phyloP scores from a whole-genome alignment of 2,329 filamentous ascomycete species.

The Aspergillus clavatus region DNA sequence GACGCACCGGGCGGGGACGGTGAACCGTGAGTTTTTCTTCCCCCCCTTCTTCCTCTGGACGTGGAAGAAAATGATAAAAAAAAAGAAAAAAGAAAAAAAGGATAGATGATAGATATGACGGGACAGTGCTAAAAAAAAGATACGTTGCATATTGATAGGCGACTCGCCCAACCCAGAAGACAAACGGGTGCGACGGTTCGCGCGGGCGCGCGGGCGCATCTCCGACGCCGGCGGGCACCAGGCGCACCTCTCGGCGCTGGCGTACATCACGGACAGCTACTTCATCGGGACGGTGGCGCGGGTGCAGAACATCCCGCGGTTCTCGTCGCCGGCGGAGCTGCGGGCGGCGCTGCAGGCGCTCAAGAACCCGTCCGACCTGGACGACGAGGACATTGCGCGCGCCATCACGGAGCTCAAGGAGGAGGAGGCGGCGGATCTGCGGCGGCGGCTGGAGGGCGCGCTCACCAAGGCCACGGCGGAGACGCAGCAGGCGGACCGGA shows the following conservation, averaged over 20 bases:
- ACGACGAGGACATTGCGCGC: constrained; percentile 36
- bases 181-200: constrained; percentile 59
- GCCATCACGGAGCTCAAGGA: constrained; percentile 41
- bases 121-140: not conserved
- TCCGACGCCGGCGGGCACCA: constrained; percentile 67
- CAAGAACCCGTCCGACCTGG: constrained; percentile 42
- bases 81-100: no score
- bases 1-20: constrained; percentile 52
- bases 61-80: no score
- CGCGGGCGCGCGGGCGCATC: constrained; percentile 58
- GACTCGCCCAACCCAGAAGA: constrained; percentile 52
- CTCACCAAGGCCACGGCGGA: constrained; percentile 24
- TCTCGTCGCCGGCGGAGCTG: constrained; percentile 50
- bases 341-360: constrained; percentile 36
- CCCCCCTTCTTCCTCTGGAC: no score
- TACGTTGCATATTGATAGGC: no score
- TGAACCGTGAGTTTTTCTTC: constrained; percentile 44
- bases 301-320: constrained; percentile 75
- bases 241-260: constrained; percentile 80
- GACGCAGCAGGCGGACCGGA: constrained; percentile 23
- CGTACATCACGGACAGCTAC: constrained; percentile 88
- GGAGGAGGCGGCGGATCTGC: constrained; percentile 40
- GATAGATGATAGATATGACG: not conserved
- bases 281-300: constrained; percentile 87
- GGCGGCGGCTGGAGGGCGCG: constrained; percentile 31